Conservation (phyloP, 805 yeast species). For the Metschnikowia anglica region DNA sequence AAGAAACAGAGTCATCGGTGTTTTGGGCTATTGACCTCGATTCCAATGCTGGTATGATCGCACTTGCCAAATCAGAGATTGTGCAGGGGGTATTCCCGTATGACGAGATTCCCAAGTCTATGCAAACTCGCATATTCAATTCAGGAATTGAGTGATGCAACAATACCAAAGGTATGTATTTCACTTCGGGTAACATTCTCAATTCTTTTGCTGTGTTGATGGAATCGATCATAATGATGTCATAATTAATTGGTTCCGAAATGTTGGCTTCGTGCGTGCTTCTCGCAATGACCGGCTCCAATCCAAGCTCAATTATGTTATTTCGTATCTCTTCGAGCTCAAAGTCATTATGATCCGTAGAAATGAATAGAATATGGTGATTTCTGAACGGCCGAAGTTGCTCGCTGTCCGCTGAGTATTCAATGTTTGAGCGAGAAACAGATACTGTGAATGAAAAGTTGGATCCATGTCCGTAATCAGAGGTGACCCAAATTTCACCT, state of each 20-base stretch:
- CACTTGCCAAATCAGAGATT: constrained; percentile 75
- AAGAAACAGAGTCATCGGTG: constrained; percentile 73
- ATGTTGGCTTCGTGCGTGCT: constrained; percentile 58
- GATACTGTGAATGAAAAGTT: constrained; percentile 79
- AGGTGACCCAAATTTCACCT: constrained; percentile 89
- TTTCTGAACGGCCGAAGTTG: constrained; percentile 67
- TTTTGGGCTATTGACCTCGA: constrained; percentile 77
- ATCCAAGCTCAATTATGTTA: constrained; percentile 52
- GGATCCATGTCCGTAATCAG: constrained; percentile 77
- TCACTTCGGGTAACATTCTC: constrained; percentile 70
- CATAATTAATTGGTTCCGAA: constrained; percentile 60
- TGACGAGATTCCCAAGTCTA: constrained; percentile 82
- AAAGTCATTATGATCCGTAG: constrained; percentile 56
- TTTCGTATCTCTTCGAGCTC: constrained; percentile 52
- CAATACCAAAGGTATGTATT: constrained; percentile 80
- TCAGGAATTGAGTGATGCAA: constrained; percentile 74
- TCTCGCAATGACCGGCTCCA: constrained; percentile 60
- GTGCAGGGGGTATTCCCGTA: constrained; percentile 90
- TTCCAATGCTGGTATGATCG: constrained; percentile 81
- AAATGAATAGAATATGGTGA: constrained; percentile 69
- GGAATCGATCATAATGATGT: constrained; percentile 79
- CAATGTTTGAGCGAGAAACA: constrained; percentile 68
- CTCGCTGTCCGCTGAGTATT: constrained; percentile 63
- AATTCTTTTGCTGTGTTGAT: constrained; percentile 70
- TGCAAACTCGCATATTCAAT: constrained; percentile 75